Evolutionary conservation across 1,139 yeast species (phyloP), one percentile per base, ranked within the genome.

Genomic region (Kurtzmaniella natalensis): DNA sequence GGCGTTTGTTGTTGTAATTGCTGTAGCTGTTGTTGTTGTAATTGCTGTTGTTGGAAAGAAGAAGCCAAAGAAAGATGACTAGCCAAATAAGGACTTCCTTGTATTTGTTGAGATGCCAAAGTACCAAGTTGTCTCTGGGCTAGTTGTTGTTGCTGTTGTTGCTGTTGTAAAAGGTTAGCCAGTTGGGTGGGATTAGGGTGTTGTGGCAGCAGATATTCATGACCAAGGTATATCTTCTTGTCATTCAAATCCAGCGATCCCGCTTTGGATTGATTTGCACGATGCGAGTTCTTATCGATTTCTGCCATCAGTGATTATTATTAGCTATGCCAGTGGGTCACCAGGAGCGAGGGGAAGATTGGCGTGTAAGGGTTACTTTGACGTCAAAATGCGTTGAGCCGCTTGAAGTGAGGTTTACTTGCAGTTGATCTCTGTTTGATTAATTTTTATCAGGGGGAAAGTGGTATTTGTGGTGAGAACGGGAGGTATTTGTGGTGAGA

Each of bases 1-100:
- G 37, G 6, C 30, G 34, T 26, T 33, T 33, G 42, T 21, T 23
- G 29, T 27, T 30, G 41, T n/a, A 33, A 21, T 18, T 31, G 37
- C 24, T 34, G 38, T 19, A 30, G 40, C 22, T 34, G 36, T 13
- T 22, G 30, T 5, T 29, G 30, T 13, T 20, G 35, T 18, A 7
- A 9, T 19, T 17, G 37, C 18, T 26, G 39, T n/a, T 25, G 26
- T 16, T 13, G 38, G n/a, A n/a, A n/a, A n/a, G n/a, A n/a, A n/a
- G n/a, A n/a, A n/a, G n/a, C n/a, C n/a, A n/a, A n/a, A n/a, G n/a
- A n/a, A n/a, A n/a, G n/a, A n/a, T n/a, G n/a, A n/a, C n/a, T n/a
- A n/a, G n/a, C n/a, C n/a, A n/a, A n/a, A n/a, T n/a, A n/a, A n/a
- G n/a, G n/a, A n/a, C n/a, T n/a, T n/a, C n/a, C n/a, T n/a, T n/a